Conservation (phyloP, 139 green algal genomes). For the Trebouxia sp. region DNA sequence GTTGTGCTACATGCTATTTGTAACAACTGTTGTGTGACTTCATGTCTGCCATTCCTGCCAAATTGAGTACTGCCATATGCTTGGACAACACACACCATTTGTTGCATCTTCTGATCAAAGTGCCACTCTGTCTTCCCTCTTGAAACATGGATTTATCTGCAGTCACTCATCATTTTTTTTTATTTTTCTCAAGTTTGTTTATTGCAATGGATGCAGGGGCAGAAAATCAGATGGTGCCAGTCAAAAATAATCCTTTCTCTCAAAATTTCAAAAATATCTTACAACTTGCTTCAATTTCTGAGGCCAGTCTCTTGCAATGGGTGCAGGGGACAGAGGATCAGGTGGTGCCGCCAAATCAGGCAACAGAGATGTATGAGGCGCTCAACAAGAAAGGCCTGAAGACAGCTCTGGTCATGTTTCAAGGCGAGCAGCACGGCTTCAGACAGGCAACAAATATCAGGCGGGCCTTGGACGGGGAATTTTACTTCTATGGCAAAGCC, state of each 20-base stretch:
- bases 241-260: background rate
- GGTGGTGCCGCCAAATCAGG: conserved; percentile 82
- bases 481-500: conserved; percentile 76
- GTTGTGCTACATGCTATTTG: too few species aligned
- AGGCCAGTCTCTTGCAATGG: background rate
- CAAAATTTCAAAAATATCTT: background rate
- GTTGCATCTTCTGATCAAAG: too few species aligned
- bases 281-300: background rate
- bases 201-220: too few species aligned
- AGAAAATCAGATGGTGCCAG: too few species aligned
- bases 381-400: conserved; percentile 67
- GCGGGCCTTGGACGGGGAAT: conserved; percentile 69
- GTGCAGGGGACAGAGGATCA: conserved; percentile 80
- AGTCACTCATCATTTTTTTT: too few species aligned
- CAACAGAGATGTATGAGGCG: conserved; percentile 59
- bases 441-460: conserved; percentile 46
- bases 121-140: too few species aligned
- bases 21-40: too few species aligned
- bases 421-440: conserved; percentile 87
- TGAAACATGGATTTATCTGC: too few species aligned
- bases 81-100: too few species aligned
- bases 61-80: too few species aligned
- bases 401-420: conserved; percentile 77
- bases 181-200: too few species aligned
- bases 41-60: too few species aligned